Base-by-base conservation (phyloP, 2,329 filamentous ascomycete species). In the Nemania serpens region DNA sequence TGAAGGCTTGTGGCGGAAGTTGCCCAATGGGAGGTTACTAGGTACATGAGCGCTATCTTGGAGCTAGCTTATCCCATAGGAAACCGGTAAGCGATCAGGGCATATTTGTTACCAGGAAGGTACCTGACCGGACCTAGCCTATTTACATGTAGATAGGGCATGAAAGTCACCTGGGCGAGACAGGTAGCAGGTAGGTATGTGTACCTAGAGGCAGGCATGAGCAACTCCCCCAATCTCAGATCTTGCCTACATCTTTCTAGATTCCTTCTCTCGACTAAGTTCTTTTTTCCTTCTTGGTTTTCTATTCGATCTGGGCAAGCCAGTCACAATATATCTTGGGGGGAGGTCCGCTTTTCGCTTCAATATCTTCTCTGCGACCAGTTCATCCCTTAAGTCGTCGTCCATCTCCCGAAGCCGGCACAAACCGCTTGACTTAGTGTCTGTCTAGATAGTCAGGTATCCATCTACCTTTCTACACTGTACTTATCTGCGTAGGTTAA, bases 341-440 rank as follows among this genome's bases (percentile, higher is more conserved):
- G n/a, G 36, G 11, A 39, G 36, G 11, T 5, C 11, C 15, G 15
- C 36, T 13, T 39, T 13, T n/a, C 11, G n/a, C 11, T 39, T 13
- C 36, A 39, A 5, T n/a, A 39, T 39, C 11, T 39, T 39, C 15
- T 12, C 11, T 13, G 36, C 36, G 11, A 39, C n/a, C 15, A 12
- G 11, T 39, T 39, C 46, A 12, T 34, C n/a, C 6, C 13, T 34
- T 43, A 5, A 17, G n/a, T 39, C 36, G 18, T 34, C 36, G 36
- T 9, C n/a, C 52, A 25, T 50, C 48, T 45, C 41, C 49, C 41
- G 41, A 51, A 58, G 49, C 59, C 55, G 59, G 50, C 34, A 43
- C 50, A 51, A 62, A 39, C 55, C 55, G 55, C 55, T 22, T 33
- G 42, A 48, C 42, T 37, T 13, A 43, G n/a, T 11, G 45, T 9